These are phyloP conservation scores for Neurospora sp. DNA, from an alignment of 495 filamentous ascomycete genomes.

Conservation along the genomic window DNA sequence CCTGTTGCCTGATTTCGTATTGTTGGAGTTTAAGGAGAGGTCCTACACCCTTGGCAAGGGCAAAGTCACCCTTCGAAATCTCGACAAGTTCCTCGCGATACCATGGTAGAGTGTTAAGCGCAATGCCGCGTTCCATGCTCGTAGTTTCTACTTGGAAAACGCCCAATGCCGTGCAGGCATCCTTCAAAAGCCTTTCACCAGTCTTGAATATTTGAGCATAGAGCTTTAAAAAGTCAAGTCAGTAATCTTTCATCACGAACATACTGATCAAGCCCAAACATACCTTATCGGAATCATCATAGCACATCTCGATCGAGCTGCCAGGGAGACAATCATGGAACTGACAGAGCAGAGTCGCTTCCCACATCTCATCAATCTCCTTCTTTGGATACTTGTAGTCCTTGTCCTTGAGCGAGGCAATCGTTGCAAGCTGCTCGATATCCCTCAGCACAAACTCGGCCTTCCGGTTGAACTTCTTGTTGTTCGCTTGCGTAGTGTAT, in stretches of 20 bases:
- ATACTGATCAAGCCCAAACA: background rate
- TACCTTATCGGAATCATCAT: slow-evolving; percentile 79
- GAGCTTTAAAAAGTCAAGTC: slow-evolving; percentile 31
- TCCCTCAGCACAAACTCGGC: slow-evolving; percentile 77
- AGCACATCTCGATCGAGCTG: slow-evolving; percentile 95
- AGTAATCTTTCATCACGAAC: slow-evolving; percentile 9
- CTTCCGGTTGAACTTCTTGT: slow-evolving; percentile 86
- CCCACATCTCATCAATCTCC: slow-evolving; percentile 90
- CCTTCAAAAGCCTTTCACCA: slow-evolving; percentile 58
- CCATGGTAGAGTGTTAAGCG: slow-evolving; percentile 82
- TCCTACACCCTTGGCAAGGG: slow-evolving; percentile 40
- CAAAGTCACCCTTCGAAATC: slow-evolving; percentile 37
- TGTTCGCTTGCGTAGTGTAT: slow-evolving; percentile 95
- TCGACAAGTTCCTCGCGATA: slow-evolving; percentile 59
- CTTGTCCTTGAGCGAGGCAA: slow-evolving; percentile 62
- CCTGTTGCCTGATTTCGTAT: slow-evolving; percentile 32
- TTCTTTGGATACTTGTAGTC: slow-evolving; percentile 85
- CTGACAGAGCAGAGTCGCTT: slow-evolving; percentile 73
- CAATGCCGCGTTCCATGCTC: slow-evolving; percentile 33
- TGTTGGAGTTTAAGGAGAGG: slow-evolving; percentile 39
- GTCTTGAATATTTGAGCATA: slow-evolving; percentile 76
- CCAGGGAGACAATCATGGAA: slow-evolving; percentile 97
- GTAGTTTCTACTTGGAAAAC: slow-evolving; percentile 31
- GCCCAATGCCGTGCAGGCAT: slow-evolving; percentile 58
- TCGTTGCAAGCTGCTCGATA: slow-evolving; percentile 77